Evolutionary conservation across 1,284 basidiomycete species (phyloP), one percentile per base, ranked within the genome.

Genomic region (Mycocalia duriaeana): DNA sequence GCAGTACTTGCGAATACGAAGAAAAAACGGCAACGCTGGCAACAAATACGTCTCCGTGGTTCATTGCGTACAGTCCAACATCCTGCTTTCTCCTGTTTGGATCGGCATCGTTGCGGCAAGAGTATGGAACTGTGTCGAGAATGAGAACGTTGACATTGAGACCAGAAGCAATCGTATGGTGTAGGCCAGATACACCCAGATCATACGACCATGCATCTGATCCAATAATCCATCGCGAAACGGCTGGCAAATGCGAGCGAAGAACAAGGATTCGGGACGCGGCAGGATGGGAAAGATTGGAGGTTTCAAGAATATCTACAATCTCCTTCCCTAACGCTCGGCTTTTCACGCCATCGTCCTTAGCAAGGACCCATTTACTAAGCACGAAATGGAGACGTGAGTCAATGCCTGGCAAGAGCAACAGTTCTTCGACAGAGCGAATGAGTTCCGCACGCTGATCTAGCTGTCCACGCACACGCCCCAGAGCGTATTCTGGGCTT

Each of bases 201-300:
- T 98, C 95, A 63, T 95, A 93, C 0, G 94, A 89, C 95, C 95
- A 99, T 0, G 92, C 89, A 64, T 99, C 95, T 42, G 92, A 96
- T 20, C 95, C 94, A 56, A 98, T 87, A 65, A 99, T 98, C 94
- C 94, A 99, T 48, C 91, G 77, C 1, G 89, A 91, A 38, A 73
- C 72, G 13, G 81, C 71, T 39, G 77, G 69, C 57, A 94, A 81
- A 56, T 85, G 78, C 25, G 76, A 66, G 25, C 76, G 75, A 16
- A 85, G 71, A 6, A 76, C 67, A 28, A 90, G 74, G 37, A 89
- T 73, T 22, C 71, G 75, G 37, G 76, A 67, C 2, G 80, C 77
- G 5, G 76, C 67, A 4, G 73, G 62, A 51, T 73, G 70, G 9
- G 67, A 53, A 31, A 72, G 47, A 6, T 69, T 53, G 5, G 66